A percentile compares a stretch with the other conserved stretches of the same genome.
phyloP scores from a whole-genome alignment of 352 stramenopile genomes.

The Phytophthora brassicae region DNA sequence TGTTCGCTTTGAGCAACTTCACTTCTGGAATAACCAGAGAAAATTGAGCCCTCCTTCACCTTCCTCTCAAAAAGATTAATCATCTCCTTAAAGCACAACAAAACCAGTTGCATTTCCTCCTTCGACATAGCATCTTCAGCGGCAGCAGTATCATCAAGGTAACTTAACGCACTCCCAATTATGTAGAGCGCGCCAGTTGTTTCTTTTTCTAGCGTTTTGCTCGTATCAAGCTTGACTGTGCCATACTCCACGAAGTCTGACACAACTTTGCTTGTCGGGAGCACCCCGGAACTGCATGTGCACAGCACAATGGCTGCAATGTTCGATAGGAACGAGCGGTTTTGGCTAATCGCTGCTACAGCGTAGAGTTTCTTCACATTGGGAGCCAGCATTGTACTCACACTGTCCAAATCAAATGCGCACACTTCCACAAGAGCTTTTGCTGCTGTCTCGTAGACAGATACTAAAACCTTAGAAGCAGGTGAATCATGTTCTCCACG shows the following conservation, averaged over 20 bases:
- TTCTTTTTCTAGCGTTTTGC: conserved; percentile 3
- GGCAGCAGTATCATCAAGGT: conserved; percentile 17
- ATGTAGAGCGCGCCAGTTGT: conserved; percentile 35
- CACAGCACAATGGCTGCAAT: conserved; percentile 37
- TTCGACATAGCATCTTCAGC: conserved; percentile 6
- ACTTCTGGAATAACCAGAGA: conserved; percentile 37
- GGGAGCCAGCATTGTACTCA: conserved; percentile 29
- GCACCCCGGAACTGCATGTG: conserved; percentile 20
- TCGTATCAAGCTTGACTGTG: conserved; percentile 20
- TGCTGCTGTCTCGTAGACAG: conserved; percentile 42
- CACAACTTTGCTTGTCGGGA: conserved; percentile 23
- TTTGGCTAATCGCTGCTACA: conserved; percentile 25
- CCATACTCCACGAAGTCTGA: conserved; percentile 26
- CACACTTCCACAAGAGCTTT: conserved; percentile 39
- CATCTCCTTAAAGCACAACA: conserved; percentile 38
- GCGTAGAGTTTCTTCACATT: conserved; percentile 27
- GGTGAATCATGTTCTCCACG: background rate
- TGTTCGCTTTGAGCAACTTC: conserved; percentile 45
- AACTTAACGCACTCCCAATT: conserved; percentile 37
- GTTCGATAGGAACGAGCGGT: conserved; percentile 40
- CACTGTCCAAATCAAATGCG: conserved; percentile 27
- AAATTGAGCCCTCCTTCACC: conserved; percentile 35
- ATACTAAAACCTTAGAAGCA: background rate
- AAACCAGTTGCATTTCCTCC: conserved; percentile 24
- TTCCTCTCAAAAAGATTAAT: conserved; percentile 24